Percentiles rank a stretch among this genome's conserved stretches.
phyloP scores from a whole-genome alignment of 345 rosid genomes.

The Clausena lansium region DNA sequence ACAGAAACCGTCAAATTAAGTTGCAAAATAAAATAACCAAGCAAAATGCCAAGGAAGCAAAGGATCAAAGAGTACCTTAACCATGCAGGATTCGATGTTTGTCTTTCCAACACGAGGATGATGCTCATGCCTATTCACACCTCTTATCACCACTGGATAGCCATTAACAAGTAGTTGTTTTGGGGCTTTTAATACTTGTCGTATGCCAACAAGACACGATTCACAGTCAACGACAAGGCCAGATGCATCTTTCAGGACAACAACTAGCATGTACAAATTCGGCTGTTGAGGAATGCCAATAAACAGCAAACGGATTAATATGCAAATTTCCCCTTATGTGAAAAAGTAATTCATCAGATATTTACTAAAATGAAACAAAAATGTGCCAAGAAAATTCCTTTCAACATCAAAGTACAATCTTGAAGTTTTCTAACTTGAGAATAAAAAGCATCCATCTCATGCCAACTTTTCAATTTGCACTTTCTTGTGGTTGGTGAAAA shows the following conservation, averaged over 20 bases:
- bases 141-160: slow-evolving; percentile 81
- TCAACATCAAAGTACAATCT: not conserved
- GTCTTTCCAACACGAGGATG: slow-evolving; percentile 98
- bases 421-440: not conserved
- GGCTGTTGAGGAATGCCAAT: slow-evolving; percentile 57
- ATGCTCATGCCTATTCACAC: slow-evolving; percentile 99
- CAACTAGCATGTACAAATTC: slow-evolving; percentile 71
- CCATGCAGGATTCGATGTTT: slow-evolving; percentile 94
- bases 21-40: slow-evolving; percentile 11
- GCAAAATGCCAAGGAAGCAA: slow-evolving; percentile 18
- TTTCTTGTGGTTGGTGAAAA: not conserved
- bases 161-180: slow-evolving; percentile 94
- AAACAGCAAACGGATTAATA: slow-evolving; percentile 13
- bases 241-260: slow-evolving; percentile 76
- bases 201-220: slow-evolving; percentile 84
- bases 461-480: not conserved
- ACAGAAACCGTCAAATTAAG: slow-evolving; percentile 12
- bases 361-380: not conserved
- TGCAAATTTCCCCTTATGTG: too few relatives aligned
- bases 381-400: not conserved
- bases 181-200: slow-evolving; percentile 79
- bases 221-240: slow-evolving; percentile 85
- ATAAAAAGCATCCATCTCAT: not conserved
- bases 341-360: not conserved
- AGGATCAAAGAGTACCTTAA: slow-evolving; percentile 56